Conservation (phyloP, 805 yeast genomes). For the Kodamaea fukazawae region DNA sequence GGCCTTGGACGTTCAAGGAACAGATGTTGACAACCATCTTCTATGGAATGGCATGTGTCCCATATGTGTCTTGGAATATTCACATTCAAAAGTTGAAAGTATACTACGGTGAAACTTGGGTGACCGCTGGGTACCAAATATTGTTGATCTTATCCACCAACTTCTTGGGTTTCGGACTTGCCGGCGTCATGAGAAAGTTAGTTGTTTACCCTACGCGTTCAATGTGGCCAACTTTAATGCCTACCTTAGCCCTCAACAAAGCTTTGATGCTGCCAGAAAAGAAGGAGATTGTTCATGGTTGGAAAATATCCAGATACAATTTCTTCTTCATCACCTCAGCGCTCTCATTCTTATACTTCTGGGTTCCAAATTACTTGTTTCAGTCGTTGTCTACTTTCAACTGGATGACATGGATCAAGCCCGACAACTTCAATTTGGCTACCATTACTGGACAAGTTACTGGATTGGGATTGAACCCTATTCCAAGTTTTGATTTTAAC, state of each 20-base stretch:
- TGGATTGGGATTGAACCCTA: conserved; percentile 30
- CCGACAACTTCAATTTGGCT: conserved; percentile 21
- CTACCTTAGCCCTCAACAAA: conserved; percentile 27
- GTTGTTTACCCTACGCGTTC: conserved; percentile 50
- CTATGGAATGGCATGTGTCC: conserved; percentile 32
- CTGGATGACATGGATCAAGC: conserved; percentile 31
- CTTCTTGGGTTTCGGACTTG: conserved; percentile 29
- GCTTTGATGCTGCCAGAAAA: conserved; percentile 24
- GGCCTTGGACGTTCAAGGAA: conserved; percentile 63
- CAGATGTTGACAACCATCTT: conserved; percentile 59
- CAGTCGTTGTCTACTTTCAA: conserved; percentile 24
- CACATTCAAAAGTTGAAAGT: conserved; percentile 12
- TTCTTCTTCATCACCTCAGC: conserved; percentile 16
- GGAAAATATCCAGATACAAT: conserved; percentile 25
- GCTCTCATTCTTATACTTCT: conserved; percentile 23
- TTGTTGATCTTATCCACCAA: conserved; percentile 21
- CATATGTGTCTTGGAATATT: conserved; percentile 18
- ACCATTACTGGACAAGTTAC: conserved; percentile 23
- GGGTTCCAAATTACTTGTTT: conserved; percentile 28
- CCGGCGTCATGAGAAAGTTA: conserved; percentile 26
- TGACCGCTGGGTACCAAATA: conserved; percentile 23
- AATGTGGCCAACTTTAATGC: conserved; percentile 48
- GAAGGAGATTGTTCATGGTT: conserved; percentile 28
- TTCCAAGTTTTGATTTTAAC: conserved; percentile 29
- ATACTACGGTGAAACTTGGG: conserved; percentile 26